Conservation (phyloP, 345 rosid species). For the Lenwebbia sp. region DNA sequence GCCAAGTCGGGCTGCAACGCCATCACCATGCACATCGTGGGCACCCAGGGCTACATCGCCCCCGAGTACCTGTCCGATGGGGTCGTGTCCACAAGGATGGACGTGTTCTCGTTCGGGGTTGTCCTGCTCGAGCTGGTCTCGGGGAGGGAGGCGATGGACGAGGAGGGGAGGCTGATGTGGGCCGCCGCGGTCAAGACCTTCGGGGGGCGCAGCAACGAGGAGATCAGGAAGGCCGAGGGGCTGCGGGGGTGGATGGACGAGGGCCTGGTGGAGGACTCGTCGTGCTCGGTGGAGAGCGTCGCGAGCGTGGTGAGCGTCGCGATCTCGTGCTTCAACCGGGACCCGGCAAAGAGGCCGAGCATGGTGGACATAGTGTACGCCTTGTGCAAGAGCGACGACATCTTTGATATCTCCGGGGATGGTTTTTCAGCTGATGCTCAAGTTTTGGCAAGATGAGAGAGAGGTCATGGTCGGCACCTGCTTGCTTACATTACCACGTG, state of each 20-base stretch:
- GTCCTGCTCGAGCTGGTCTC: constrained; percentile 61
- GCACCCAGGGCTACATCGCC: constrained; percentile 71
- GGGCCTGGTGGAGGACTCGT: constrained; percentile 14
- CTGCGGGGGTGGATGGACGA: constrained; percentile 33
- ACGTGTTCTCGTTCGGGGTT: constrained; percentile 63
- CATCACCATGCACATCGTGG: constrained; percentile 66
- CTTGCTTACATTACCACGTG: accelerated
- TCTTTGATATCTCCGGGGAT: constrained; percentile 37
- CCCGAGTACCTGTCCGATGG: constrained; percentile 60
- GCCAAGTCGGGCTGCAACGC: constrained; percentile 76
- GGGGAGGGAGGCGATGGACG: constrained; percentile 38
- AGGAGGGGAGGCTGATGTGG: constrained; percentile 43
- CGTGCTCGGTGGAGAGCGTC: constrained; percentile 35
- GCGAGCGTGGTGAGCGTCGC: constrained; percentile 37
- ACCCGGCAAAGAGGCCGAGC: constrained; percentile 44
- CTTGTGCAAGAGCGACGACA: constrained; percentile 38
- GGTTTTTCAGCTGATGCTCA: constrained; percentile 3
- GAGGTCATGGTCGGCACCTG: neutral
- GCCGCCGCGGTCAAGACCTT: constrained; percentile 12
- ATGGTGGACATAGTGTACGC: constrained; percentile 66
- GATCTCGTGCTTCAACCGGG: constrained; percentile 37
- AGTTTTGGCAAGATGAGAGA: constrained; percentile 26
- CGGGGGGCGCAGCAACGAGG: constrained; percentile 22
- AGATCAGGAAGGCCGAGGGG: constrained; percentile 11
- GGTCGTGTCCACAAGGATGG: constrained; percentile 54